Base-by-base conservation (phyloP, 768 basidiomycete genomes). In the Suillus decipiens region DNA sequence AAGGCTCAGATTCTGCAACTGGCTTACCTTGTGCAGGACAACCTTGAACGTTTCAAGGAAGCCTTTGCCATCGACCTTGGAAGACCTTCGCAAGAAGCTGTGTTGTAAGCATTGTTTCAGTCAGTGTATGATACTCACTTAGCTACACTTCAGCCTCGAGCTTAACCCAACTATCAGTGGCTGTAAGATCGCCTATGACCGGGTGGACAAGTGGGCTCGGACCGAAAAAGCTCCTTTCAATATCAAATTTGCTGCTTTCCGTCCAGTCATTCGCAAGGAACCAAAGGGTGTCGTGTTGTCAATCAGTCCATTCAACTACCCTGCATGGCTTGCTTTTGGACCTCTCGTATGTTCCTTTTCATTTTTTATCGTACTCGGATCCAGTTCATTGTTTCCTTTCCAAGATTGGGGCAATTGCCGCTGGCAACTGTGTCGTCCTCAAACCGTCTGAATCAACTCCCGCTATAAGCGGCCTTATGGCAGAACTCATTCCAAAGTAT, bases 401-500 rank as follows among this genome's bases (percentile, higher is more conserved):
- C 28, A 45, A 76, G 77, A 81, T 81, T 51, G 88, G 88, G 9
- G 93, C 93, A 1, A 83, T 96, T 45, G 88, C 92, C 0, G 90
- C 92, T 2, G 94, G 94, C 7, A 88, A 88, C 68, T 79, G 89
- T 0, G 85, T 84, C 3, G 75, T 89, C 5, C 53, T 94, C 59
- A 95, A 95, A 72, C 90, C 91, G 0, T 89, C 93, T 1, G 94
- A 95, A 69, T 75, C 84, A 3, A 77, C 84, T 0, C 84, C 88
- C 0, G 81, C 83, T 2, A 76, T 79, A 4, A 84, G 84, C 48
- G 68, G 81, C 11, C 80, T 94, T 12, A 70, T 93, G 17, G 81
- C 87, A 0, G 87, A 92, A 67, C 82, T 94, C 8, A 45, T 92
- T 7, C 86, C 86, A 2, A 86, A 90, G 69, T 95, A 96, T 69